Base-by-base conservation (phyloP, 495 filamentous ascomycete genomes). In the Eremomyces bilateralis region DNA sequence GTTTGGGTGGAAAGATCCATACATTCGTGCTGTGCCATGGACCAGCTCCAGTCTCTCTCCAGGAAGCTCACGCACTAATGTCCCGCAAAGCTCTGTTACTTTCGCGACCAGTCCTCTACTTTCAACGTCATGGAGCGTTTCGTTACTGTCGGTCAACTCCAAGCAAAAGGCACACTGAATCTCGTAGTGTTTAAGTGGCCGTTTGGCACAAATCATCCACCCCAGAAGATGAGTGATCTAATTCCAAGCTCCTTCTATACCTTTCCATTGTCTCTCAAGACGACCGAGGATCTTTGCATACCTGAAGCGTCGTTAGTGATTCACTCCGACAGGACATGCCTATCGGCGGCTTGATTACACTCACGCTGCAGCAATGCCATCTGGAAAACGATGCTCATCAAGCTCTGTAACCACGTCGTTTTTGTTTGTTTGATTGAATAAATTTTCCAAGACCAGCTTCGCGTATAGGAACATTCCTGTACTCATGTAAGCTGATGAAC, bases 401-500 rank as follows among this genome's bases (percentile, higher is more conserved):
- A 60, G 28, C 33, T 61, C 53, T 10, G 44, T 24, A 16, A 48
- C 39, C 2, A 65, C 20, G 18, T 46, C 20, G 12, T 35, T 35
- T 19, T 31, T 20, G 4, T 43, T 49, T 2, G 45, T 34, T 35
- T 63, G 59, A 4, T 41, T 31, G 2, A 45, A 28, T 12, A 66
- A 38, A 33, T 64, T 56, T 10, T 50, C 36, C 30, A 63, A 50
- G 6, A 60, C 58, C 19, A 66, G 44, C n/a, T 49, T 47, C 12
- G 58, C 59, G 40, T 51, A 66, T 3, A 66, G 43, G 43, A 64
- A 66, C 58, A 64, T 64, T 11, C 59, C 62, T 64, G 4, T 15
- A 10, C 3, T 19, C 28, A 11, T 24, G 43, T 27, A 16, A 29
- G 15, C 17, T 22, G 34, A 31, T 13, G 15, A 3, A 21, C 18